These are phyloP conservation scores for Diaporthe caulivora DNA, from an alignment of 2,329 filamentous ascomycete species.

Conservation along the genomic window DNA sequence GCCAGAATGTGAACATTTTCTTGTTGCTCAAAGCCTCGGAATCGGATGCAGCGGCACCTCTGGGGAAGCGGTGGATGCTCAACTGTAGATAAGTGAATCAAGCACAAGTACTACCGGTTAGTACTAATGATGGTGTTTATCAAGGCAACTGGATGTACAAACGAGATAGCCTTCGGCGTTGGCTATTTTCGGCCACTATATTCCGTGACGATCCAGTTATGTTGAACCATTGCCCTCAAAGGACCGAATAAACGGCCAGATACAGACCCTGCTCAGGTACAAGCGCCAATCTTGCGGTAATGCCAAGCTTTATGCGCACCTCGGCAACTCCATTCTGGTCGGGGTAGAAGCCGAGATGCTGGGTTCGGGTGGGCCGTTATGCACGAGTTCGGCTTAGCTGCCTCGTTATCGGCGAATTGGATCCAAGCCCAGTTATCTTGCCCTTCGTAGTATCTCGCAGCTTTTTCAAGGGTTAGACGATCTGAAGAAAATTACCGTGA, in stretches of 20 bases:
- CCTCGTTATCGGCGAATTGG: background rate
- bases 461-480: too few species aligned
- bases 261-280: background rate
- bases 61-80: background rate
- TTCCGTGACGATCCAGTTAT: background rate
- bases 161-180: background rate
- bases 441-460: background rate
- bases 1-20: background rate
- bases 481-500: too few species aligned
- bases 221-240: background rate
- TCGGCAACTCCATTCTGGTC: background rate
- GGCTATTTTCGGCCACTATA: background rate
- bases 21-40: too few species aligned
- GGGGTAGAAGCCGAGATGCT: background rate
- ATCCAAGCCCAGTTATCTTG: background rate
- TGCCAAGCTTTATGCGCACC: slow-evolving; percentile 12
- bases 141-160: background rate
- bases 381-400: background rate
- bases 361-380: background rate
- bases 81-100: too few species aligned
- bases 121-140: background rate
- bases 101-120: background rate
- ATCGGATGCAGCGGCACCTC: background rate
- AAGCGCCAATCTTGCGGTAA: background rate
- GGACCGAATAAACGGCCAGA: background rate